Base-by-base conservation (phyloP, 2,329 filamentous ascomycete species). In the Parastagonospora nodorum region DNA sequence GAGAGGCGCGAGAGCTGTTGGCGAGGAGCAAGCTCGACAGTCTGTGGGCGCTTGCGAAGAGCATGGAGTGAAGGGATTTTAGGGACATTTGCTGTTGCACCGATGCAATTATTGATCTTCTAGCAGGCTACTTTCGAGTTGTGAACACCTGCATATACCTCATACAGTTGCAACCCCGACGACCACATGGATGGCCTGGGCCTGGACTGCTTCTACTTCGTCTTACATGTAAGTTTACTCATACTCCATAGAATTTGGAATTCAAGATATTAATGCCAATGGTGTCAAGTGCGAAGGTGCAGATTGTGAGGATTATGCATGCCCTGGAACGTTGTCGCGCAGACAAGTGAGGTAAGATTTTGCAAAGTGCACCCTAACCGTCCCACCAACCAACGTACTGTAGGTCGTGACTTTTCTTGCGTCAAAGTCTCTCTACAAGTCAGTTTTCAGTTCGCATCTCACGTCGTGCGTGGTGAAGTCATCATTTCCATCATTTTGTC, bases 11-110 rank as follows among this genome's bases (percentile, higher is more conserved):
- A 69, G 91, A 96, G 62, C 82, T 87, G 16, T 75, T 99, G 55
- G 78, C 85, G 10, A 84, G 91, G 61, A 85, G 86, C 5, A 97
- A 96, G 79, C 89, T 97, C 83, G 93, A 97, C 64, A 96, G 88
- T 65, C 93, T 99, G 68, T 99, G 94, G 94, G 88, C 88, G 8
- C 76, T 94, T 62, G 93, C 92, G 0, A 96, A 95, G 80, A 90
- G 68, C 42, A 57, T 64, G 29, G 62, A 66, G 28, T 61, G 38
- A 57, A 33, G 42, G 29, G n/a, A 14, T 46, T 14, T 24, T 5
- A 24, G 19, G n/a, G n/a, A 33, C 6, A 14, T 28, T 27, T 10
- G 27, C 11, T 7, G 16, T 6, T 8, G n/a, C n/a, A 2, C 15
- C 14, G 11, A 16, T 15, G 16, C 5, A 8, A 28, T 39, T 33